A percentile compares a stretch with the other conserved stretches of the same genome.
Evolutionary conservation across 164 flowering plant species (phyloP).

Genomic region (Chimonanthus salicifolius): DNA sequence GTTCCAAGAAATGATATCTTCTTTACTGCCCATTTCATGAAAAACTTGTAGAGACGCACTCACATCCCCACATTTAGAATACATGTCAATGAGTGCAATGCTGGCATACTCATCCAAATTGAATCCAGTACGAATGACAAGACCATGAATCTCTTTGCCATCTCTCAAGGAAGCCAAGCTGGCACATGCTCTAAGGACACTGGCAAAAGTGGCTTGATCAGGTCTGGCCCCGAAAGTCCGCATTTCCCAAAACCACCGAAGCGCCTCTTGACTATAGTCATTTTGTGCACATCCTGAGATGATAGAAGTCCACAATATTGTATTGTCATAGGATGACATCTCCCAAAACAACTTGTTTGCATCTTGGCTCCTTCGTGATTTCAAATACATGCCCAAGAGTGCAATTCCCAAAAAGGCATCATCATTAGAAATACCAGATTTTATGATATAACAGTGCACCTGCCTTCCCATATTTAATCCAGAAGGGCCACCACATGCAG

Average conservation of each 20-base stretch:
- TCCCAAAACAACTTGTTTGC: constrained; percentile 57
- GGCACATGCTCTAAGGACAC: constrained; percentile 70
- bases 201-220: constrained; percentile 85
- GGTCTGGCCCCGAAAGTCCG: constrained; percentile 36
- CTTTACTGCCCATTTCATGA: constrained; percentile 43
- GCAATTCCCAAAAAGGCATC: constrained; percentile 57
- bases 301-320: constrained; percentile 70
- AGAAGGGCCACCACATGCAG: constrained; percentile 39
- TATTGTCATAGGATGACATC: constrained; percentile 45
- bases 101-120: constrained; percentile 52
- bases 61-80: constrained; percentile 90
- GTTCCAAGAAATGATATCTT: constrained; percentile 75
- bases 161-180: constrained; percentile 47
- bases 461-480: constrained; percentile 50
- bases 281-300: constrained; percentile 72
- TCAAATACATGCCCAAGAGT: constrained; percentile 70
- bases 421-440: constrained; percentile 38
- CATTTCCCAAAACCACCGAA: constrained; percentile 55
- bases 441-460: constrained; percentile 52
- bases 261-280: constrained; percentile 49
- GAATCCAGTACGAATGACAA: constrained; percentile 55
- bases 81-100: constrained; percentile 84
- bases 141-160: constrained; percentile 62
- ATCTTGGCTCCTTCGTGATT: constrained; percentile 34
- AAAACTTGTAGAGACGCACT: constrained; percentile 58